Conservation (phyloP, 2,329 filamentous ascomycete genomes). For the Fusarium heterosporum region DNA sequence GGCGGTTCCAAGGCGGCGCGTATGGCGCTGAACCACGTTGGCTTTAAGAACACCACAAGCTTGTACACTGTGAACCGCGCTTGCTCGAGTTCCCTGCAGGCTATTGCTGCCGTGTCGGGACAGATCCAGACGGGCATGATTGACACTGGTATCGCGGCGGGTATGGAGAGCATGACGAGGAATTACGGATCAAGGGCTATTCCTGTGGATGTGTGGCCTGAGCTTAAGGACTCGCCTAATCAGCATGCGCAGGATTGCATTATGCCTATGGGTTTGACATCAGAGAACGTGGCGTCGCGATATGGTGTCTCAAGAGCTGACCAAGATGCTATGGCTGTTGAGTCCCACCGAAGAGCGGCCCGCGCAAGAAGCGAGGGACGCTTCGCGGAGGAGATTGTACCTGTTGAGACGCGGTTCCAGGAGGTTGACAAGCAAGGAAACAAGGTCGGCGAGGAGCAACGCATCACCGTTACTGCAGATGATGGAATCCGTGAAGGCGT, state of each 20-base stretch:
- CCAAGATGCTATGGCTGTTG: conserved; percentile 84
- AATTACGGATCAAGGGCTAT: conserved; percentile 92
- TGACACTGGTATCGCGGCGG: conserved; percentile 81
- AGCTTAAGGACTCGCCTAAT: conserved; percentile 70
- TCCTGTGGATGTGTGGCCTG: conserved; percentile 82
- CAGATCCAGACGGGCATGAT: conserved; percentile 81
- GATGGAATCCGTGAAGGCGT: conserved; percentile 82
- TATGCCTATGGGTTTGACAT: conserved; percentile 93
- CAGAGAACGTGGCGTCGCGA: conserved; percentile 85
- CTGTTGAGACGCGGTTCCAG: conserved; percentile 77
- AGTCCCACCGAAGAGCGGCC: conserved; percentile 79
- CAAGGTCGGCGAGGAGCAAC: conserved; percentile 66
- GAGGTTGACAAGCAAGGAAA: conserved; percentile 71
- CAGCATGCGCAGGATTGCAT: conserved; percentile 85
- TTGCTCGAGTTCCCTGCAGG: conserved; percentile 81
- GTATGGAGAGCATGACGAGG: conserved; percentile 96
- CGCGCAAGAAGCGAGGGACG: conserved; percentile 74
- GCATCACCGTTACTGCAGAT: conserved; percentile 78
- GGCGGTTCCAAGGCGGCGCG: conserved; percentile 91
- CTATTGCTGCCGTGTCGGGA: conserved; percentile 79
- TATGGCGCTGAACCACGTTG: conserved; percentile 89
- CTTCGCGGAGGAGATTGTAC: conserved; percentile 84
- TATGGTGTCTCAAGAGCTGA: conserved; percentile 80
- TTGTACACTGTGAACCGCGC: conserved; percentile 92
- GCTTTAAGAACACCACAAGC: conserved; percentile 76